Percentiles rank a stretch among this genome's conserved stretches.
These are phyloP conservation scores for Haberlea rhodopensis DNA, from an alignment of 257 asterid genomes.

Conservation along the genomic window DNA sequence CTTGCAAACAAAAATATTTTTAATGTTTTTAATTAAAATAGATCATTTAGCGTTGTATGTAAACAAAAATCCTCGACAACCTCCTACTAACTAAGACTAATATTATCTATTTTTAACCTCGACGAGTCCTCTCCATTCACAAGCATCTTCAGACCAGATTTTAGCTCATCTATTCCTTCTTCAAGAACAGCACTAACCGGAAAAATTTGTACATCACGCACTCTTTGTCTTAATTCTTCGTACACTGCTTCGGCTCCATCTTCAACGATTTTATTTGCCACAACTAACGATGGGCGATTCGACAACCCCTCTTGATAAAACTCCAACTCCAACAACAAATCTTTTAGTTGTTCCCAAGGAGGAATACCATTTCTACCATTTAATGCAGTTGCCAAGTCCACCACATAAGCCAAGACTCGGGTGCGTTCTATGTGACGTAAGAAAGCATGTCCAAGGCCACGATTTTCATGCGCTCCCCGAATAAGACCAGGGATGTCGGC, in stretches of 20 bases:
- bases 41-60: too few relatives aligned
- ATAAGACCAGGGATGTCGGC: constrained; percentile 93
- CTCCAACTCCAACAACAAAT: constrained; percentile 71
- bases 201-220: constrained; percentile 50
- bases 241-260: constrained; percentile 69
- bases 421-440: constrained; percentile 88
- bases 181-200: constrained; percentile 91
- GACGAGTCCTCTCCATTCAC: constrained; percentile 48
- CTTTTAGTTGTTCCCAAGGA: constrained; percentile 84
- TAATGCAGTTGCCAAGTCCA: constrained; percentile 62
- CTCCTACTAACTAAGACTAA: constrained; percentile 43
- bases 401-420: constrained; percentile 74
- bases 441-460: constrained; percentile 92
- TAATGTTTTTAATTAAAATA: too few relatives aligned
- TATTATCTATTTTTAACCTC: constrained; percentile 39
- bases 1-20: too few relatives aligned
- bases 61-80: too few relatives aligned
- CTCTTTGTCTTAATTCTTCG: constrained; percentile 66
- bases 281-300: constrained; percentile 62
- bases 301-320: constrained; percentile 68
- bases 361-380: constrained; percentile 71
- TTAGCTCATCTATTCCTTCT: constrained; percentile 76
- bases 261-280: constrained; percentile 86
- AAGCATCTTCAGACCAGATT: constrained; percentile 68
- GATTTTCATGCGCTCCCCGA: constrained; percentile 83